Evolutionary conservation across 169 alveolate genomes (phyloP).

Genomic region (Cryptosporidium muris): DNA sequence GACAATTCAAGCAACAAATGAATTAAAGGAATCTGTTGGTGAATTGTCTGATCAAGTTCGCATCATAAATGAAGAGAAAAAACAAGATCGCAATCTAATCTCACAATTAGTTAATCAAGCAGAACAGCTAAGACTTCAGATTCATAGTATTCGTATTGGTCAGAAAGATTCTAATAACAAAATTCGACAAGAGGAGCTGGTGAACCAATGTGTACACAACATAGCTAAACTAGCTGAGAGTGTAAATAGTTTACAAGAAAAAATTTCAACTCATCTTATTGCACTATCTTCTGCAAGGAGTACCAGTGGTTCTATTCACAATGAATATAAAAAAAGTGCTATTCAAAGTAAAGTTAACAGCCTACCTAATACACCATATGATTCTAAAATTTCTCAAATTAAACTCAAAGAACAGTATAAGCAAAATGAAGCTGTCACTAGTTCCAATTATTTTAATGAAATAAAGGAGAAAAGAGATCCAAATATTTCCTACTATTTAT

Average conservation of each 20-base stretch:
- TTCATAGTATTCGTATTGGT: conserved; percentile 34
- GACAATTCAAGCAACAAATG: conserved; percentile 67
- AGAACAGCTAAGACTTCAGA: conserved; percentile 56
- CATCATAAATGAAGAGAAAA: conserved; percentile 41
- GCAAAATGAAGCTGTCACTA: too few relatives aligned
- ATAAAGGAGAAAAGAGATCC: conserved; percentile 22
- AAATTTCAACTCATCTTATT: conserved; percentile 53
- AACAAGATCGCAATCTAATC: conserved; percentile 53
- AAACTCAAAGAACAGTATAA: too few relatives aligned
- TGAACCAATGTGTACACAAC: conserved; percentile 61
- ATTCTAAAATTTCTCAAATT: too few relatives aligned
- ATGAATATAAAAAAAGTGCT: conserved; percentile 28
- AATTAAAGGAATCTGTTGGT: conserved; percentile 40
- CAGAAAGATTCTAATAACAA: conserved; percentile 56
- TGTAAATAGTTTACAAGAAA: conserved; percentile 60
- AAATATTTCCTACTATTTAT: conserved; percentile 40
- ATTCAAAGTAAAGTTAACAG: too few relatives aligned
- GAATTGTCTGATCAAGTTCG: conserved; percentile 43
- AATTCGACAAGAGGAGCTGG: conserved; percentile 63
- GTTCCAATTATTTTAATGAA: background rate
- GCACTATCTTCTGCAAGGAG: conserved; percentile 57
- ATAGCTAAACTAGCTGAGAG: conserved; percentile 71
- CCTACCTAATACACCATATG: too few relatives aligned
- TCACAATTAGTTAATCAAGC: conserved; percentile 62
- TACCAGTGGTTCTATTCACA: conserved; percentile 9